Conservation (phyloP, 305 asterid genomes). For the Rubia peregrina region DNA sequence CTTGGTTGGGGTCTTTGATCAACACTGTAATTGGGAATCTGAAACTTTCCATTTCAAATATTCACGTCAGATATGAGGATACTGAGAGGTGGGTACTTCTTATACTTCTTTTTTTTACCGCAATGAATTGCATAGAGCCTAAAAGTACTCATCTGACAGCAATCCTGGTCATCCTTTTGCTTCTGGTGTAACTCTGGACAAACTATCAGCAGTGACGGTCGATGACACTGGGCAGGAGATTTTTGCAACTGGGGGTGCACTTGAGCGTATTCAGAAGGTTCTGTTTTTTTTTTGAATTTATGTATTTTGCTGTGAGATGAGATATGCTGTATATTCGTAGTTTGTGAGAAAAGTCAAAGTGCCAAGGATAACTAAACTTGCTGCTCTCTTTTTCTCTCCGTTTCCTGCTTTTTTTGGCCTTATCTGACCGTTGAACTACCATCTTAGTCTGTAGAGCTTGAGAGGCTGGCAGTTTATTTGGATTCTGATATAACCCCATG, state of each 20-base stretch:
- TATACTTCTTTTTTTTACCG: conserved; percentile 10
- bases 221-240: conserved; percentile 87
- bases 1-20: conserved; percentile 97
- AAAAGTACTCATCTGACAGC: conserved; percentile 40
- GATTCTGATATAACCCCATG: conserved; percentile 85
- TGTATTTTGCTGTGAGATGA: conserved; percentile 12
- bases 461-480: conserved; percentile 76
- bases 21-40: conserved; percentile 92
- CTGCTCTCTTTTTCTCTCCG: background rate
- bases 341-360: background rate
- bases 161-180: conserved; percentile 95
- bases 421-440: conserved; percentile 12
- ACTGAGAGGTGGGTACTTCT: conserved; percentile 64
- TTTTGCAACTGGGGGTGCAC: conserved; percentile 81
- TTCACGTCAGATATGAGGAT: conserved; percentile 98
- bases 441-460: conserved; percentile 80
- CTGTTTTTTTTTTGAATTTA: conserved; percentile 14
- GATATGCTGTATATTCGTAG: conserved; percentile 1
- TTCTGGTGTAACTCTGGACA: conserved; percentile 80
- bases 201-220: conserved; percentile 83
- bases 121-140: conserved; percentile 15
- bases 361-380: background rate
- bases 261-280: conserved; percentile 89
- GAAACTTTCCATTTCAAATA: conserved; percentile 90
- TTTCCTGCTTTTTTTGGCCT: conserved; percentile 13